A percentile compares a stretch with the other conserved stretches of the same genome.
Conservation (phyloP, 805 yeast genomes). For the Yarrowia sp. region DNA sequence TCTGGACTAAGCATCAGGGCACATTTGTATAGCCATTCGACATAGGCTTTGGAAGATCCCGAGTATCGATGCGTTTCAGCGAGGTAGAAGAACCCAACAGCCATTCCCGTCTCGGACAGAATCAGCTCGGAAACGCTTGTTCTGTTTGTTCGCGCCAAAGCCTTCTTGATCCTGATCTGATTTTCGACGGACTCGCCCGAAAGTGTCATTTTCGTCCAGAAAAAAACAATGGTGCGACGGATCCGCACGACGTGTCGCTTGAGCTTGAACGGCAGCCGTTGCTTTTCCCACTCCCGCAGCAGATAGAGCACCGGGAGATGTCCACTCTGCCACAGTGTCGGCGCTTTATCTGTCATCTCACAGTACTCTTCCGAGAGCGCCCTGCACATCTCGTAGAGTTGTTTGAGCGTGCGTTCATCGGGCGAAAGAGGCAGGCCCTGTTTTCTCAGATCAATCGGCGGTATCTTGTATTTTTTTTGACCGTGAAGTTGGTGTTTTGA, state of each 20-base stretch:
- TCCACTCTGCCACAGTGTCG: neutral
- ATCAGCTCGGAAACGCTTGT: neutral
- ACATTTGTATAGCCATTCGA: neutral
- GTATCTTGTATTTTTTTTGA: neutral
- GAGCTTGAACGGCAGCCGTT: neutral
- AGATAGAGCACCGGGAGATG: neutral
- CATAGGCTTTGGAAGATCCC: neutral
- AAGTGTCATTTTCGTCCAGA: neutral
- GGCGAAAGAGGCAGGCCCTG: neutral
- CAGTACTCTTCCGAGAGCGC: neutral
- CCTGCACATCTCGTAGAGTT: neutral
- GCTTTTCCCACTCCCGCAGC: conserved; percentile 4
- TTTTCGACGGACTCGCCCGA: neutral
- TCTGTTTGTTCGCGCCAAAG: neutral
- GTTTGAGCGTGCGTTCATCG: neutral
- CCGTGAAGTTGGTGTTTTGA: neutral
- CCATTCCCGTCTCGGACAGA: neutral
- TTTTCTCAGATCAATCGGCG: neutral
- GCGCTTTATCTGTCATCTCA: neutral
- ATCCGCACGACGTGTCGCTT: neutral
- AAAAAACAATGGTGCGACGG: neutral
- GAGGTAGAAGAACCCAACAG: neutral
- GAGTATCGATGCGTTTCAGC: conserved; percentile 4
- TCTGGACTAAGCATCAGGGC: neutral
- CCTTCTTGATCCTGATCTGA: neutral